Evolutionary conservation across 2,329 filamentous ascomycete species (phyloP), one percentile per base, ranked within the genome.

Genomic region (Cladobotryum protrusum): DNA sequence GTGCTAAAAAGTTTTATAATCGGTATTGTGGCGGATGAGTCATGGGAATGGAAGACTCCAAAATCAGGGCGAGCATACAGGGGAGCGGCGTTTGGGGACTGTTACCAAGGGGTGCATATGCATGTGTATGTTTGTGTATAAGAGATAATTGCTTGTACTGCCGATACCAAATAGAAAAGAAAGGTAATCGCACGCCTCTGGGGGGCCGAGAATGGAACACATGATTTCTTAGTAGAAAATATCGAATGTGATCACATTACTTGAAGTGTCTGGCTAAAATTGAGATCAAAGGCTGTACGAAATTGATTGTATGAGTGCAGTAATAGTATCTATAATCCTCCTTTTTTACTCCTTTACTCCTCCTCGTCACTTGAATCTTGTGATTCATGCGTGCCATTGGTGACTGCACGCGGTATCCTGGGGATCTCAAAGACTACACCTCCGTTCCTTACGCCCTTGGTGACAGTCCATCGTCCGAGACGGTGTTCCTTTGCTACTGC

Each of bases 351-450:
- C 17, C 41, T 18, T 37, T 39, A 17, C 15, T 35, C 33, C 3
- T 39, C 44, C 13, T 47, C 44, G 32, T 44, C 53, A 43, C 54
- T 50, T 32, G 51, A 29, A 36, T 56, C 59, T 14, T 47, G 51
- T n/a, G 61, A 56, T 43, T 64, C 61, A 29, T 63, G 61, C 44
- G 61, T 60, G 17, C 67, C 70, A 48, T 72, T 69, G n/a, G 55
- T 59, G 48, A 50, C 58, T 15, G 56, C 55, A 53, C 59, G 67
- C 41, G 61, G 59, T 58, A 70, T 58, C 61, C 70, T 73, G 13
- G 86, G 80, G 33, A 96, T 81, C 65, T 96, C 90, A 63, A 96
- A 95, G 9, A 96, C 78, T 19, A 93, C 79, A n/a, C 87, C 87
- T 6, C 89, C 88, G 63, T 96, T 96, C 57, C 84, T 85, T 4